Evolutionary conservation across 768 basidiomycete genomes (phyloP).

Genomic region (Amanita polypyramis): DNA sequence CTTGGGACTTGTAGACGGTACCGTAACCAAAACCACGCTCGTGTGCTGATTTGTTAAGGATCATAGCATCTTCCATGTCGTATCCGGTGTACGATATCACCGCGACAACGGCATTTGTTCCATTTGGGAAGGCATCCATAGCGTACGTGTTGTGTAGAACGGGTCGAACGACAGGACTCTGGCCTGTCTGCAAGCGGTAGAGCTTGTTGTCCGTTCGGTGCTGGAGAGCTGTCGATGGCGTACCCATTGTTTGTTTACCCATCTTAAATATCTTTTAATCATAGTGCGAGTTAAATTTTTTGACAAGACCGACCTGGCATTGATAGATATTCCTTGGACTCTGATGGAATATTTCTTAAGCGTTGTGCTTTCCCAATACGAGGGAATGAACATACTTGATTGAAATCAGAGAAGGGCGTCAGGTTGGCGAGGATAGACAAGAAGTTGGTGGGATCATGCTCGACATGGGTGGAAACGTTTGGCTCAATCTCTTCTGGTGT

Average conservation of each 20-base stretch:
- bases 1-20: constrained; percentile 91
- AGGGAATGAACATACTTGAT: constrained; percentile 57
- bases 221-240: constrained; percentile 83
- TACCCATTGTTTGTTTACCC: constrained; percentile 99
- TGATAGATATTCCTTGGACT: constrained; percentile 89
- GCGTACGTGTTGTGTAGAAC: constrained; percentile 87
- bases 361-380: constrained; percentile 1
- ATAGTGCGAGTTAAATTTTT: constrained; percentile 5
- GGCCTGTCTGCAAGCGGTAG: constrained; percentile 90
- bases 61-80: constrained; percentile 99
- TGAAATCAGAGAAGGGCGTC: constrained; percentile 99
- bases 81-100: constrained; percentile 99
- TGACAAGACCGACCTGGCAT: constrained; percentile 55
- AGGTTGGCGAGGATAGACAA: constrained; percentile 94
- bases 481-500: constrained; percentile 75
- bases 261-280: constrained; percentile 42
- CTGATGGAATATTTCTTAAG: constrained; percentile 23
- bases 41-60: constrained; percentile 96
- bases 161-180: constrained; percentile 92
- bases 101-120: constrained; percentile 97
- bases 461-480: constrained; percentile 80
- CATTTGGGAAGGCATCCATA: constrained; percentile 98
- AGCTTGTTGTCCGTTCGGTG: constrained; percentile 98
- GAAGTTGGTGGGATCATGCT: constrained; percentile 91
- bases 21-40: constrained; percentile 97